Base-by-base conservation (phyloP, 352 stramenopile genomes). In the Phytophthora syringae region DNA sequence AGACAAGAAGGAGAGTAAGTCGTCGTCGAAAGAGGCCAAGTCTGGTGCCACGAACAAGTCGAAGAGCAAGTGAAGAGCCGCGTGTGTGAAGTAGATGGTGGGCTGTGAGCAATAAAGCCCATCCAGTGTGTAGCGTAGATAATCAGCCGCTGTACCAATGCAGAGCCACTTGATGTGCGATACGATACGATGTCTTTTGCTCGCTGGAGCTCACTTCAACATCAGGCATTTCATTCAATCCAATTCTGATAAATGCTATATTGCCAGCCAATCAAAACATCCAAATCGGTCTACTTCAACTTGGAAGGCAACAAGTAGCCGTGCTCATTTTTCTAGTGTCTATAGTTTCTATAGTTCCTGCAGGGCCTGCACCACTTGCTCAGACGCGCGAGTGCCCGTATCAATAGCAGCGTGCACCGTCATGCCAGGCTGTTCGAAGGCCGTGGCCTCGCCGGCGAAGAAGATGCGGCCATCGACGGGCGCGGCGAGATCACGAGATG, bases 371-470 rank as follows among this genome's bases (percentile, higher is more conserved):
- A 61, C 62, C 12, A 93, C 84, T 60, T 94, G 67, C 2, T 34
- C 54, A 1, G 86, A 84, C 0, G 84, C 86, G n/a, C 86, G 82
- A 18, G 76, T 84, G 21, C 86, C 86, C 10, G 86, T 94, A 50
- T 94, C 86, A 34, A 94, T 85, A 6, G 86, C 84, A 53, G 84
- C 88, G 60, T 94, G 86, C 52, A 94, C 86, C 10, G 86, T 80
- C 86, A 94, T 94, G 13, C 82, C 84, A 3, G 86, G 86, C 55
- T 93, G 84, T 53, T 94, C 82, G 37, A 88, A 93, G 16, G 86
- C 84, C 12, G 86, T 94, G 10, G 86, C 86, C 57, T 94, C 86
- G 1, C 86, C 86, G 13, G 86, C 86, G 37, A 94, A 94, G 70
- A 94, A 94, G 25, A 94, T 70, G 21, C 86, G 84, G 21, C 70